Evolutionary conservation across 176 grass and related monocot species (phyloP), one percentile per base, ranked within the genome.

Genomic region (Aegilops bicornis): DNA sequence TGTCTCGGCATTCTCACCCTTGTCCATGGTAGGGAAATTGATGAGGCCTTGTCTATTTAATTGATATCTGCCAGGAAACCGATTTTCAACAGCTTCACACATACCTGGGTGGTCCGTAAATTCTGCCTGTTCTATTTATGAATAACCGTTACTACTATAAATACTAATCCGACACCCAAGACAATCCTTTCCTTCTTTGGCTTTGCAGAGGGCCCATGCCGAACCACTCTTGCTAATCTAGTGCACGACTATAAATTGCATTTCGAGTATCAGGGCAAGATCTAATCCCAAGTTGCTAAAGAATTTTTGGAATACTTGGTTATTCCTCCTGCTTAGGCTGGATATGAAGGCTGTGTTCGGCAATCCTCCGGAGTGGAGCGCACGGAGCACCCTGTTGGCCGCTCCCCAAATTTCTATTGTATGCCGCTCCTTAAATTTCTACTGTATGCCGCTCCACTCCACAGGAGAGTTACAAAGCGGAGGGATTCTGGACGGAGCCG

Each of bases 31-130:
- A 98, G 93, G 80, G 93, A 96, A 82, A 92, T 96, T 70, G 96
- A 98, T 11, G 93, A 98, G 79, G 84, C 90, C 29, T 65, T 98
- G 86, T n/a, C n/a, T n/a, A n/a, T n/a, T n/a, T 98, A 76, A 96
- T 96, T 78, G 97, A 98, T 94, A 92, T 94, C 74, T 98, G 97
- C 36, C 87, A 88, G 69, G 86, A 93, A 92, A 89, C 77, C 74
- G 90, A 98, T 89, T 82, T 98, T 74, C 97, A 94, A 92, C 92
- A 91, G 79, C 97, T 98, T 85, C 97, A 98, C 79, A 96, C 94
- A 52, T 82, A 92, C 86, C 88, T 98, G 76, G 92, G 94, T 83
- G 97, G 97, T 98, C 10, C 25, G 89, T 94, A 84, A 69, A 85
- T 61, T 24, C 61, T 76, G 35, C 84, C 66, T 2, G 39, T 29